Percentiles rank a stretch among this genome's conserved stretches.
These are phyloP conservation scores for Euphorbia pulcherrima DNA, from an alignment of 345 rosid genomes.

Conservation along the genomic window DNA sequence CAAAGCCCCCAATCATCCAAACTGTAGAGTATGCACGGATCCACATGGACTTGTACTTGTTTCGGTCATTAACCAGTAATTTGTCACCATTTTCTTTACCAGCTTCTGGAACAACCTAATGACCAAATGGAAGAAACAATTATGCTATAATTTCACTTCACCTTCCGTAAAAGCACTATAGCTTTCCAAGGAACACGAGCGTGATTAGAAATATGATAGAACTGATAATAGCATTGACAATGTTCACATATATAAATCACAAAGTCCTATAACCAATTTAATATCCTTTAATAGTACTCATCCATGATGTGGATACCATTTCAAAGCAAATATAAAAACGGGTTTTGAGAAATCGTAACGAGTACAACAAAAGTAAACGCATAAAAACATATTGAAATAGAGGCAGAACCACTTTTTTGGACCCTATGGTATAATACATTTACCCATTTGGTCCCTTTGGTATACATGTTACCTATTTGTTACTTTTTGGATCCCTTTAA, in stretches of 20 bases:
- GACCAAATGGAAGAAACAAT: background rate
- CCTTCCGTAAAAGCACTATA: background rate
- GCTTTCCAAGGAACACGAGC: background rate
- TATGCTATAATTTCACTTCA: background rate
- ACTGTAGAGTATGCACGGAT: constrained; percentile 67
- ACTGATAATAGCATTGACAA: background rate
- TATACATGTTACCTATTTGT: no score
- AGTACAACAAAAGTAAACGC: background rate
- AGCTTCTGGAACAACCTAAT: constrained; percentile 54
- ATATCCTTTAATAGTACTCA: background rate
- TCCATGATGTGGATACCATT: background rate
- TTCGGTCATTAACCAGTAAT: constrained; percentile 65
- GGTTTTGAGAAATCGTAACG: background rate
- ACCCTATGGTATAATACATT: no score
- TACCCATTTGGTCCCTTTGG: no score
- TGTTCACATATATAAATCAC: background rate
- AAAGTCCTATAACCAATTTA: background rate
- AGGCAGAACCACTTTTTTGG: no score
- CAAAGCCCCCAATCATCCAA: constrained; percentile 94
- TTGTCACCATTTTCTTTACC: constrained; percentile 53
- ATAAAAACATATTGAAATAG: constrained; percentile 2
- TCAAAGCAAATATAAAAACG: background rate
- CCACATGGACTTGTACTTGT: constrained; percentile 76
- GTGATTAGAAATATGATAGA: background rate
- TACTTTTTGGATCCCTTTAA: no score